Conservation (phyloP, 306 rosid species). For the Astragalus membranaceus region DNA sequence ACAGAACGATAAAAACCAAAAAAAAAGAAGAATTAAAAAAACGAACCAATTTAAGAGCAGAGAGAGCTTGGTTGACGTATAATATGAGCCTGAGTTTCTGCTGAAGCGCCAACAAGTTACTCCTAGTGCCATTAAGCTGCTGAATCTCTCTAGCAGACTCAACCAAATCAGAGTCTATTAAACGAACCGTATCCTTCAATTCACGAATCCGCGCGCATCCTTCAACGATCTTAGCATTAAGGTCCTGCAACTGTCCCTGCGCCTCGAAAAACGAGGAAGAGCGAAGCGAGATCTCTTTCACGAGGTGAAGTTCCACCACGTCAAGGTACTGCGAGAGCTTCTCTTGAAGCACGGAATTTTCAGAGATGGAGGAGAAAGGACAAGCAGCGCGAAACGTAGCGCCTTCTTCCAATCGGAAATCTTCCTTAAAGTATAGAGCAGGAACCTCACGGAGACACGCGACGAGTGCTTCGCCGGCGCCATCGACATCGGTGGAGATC, state of each 20-base stretch:
- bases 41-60: conserved; percentile 84
- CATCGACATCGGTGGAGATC: conserved; percentile 30
- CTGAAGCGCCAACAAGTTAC: conserved; percentile 67
- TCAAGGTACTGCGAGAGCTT: conserved; percentile 92
- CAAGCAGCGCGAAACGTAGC: conserved; percentile 88
- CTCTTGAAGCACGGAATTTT: conserved; percentile 74
- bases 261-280: conserved; percentile 99
- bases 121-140: conserved; percentile 64
- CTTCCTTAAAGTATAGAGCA: conserved; percentile 83
- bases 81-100: conserved; percentile 85
- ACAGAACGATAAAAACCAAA: background rate
- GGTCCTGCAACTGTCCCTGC: conserved; percentile 87
- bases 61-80: conserved; percentile 88
- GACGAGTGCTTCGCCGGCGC: conserved; percentile 85
- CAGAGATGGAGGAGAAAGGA: conserved; percentile 62
- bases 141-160: conserved; percentile 85
- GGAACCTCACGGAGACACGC: conserved; percentile 96
- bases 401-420: conserved; percentile 88
- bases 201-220: conserved; percentile 71
- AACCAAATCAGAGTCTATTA: conserved; percentile 82
- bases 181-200: conserved; percentile 76
- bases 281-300: conserved; percentile 91
- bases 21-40: background rate
- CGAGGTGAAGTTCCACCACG: conserved; percentile 90
- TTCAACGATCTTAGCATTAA: conserved; percentile 73